Conservation (phyloP, 1,139 yeast species). For the Debaryomycetaceae sp. region DNA sequence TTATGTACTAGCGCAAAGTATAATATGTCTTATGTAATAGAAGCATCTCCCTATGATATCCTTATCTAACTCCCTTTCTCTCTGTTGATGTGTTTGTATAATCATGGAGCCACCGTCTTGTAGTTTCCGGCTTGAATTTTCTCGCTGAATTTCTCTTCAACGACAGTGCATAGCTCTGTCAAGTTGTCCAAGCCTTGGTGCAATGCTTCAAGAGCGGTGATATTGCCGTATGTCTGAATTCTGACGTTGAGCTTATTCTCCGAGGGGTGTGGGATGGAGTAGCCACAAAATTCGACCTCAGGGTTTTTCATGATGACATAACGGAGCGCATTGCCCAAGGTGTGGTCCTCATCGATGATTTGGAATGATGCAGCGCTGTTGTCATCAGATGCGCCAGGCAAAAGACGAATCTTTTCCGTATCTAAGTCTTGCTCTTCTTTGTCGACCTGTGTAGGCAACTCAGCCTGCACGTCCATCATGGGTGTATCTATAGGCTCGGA, state of each 20-base stretch:
- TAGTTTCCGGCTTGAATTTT: constrained; percentile 51
- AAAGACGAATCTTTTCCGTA: constrained; percentile 48
- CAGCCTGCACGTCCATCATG: constrained; percentile 20
- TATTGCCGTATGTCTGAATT: constrained; percentile 87
- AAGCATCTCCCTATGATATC: no score
- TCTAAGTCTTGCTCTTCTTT: constrained; percentile 35
- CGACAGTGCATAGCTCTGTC: constrained; percentile 74
- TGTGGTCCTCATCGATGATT: constrained; percentile 89
- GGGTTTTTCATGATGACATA: constrained; percentile 96
- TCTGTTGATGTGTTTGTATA: constrained; percentile 10
- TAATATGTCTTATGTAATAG: no score
- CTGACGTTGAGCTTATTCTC: constrained; percentile 86
- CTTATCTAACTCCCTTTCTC: no score
- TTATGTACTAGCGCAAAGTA: no score
- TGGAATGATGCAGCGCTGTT: constrained; percentile 96
- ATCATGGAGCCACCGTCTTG: constrained; percentile 46
- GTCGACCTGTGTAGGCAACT: constrained; percentile 9
- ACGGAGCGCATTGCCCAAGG: constrained; percentile 88
- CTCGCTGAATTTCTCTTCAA: constrained; percentile 73
- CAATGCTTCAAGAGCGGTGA: constrained; percentile 89
- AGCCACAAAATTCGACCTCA: constrained; percentile 96
- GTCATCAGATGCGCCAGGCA: constrained; percentile 93
- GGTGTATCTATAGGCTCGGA: constrained; percentile 19
- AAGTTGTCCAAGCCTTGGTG: constrained; percentile 89
- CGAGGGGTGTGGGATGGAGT: constrained; percentile 98